phyloP scores from a whole-genome alignment of 2,329 filamentous ascomycete genomes.

The Trichoderma sp. region DNA sequence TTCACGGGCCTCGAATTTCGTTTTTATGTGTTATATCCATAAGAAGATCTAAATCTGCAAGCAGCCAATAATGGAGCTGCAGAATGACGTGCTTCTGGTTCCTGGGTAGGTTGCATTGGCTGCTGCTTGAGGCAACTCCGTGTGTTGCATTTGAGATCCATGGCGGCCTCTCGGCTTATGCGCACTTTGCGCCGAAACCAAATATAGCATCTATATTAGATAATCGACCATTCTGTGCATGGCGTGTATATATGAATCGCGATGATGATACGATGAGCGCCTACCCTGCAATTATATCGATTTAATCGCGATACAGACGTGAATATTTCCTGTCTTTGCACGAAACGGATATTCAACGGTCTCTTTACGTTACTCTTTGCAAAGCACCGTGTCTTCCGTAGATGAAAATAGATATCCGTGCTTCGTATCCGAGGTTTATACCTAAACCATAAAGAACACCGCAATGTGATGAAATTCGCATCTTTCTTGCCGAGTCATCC shows the following conservation, averaged over 20 bases:
- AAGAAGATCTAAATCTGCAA: neutral
- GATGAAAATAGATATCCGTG: neutral
- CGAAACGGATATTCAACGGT: neutral
- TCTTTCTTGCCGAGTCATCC: neutral
- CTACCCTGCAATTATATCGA: neutral
- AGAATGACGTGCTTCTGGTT: neutral
- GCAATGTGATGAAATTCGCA: neutral
- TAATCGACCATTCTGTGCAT: neutral
- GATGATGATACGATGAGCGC: neutral
- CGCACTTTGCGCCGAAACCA: neutral
- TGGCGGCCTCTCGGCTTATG: neutral
- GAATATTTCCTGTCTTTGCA: neutral
- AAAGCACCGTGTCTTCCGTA: neutral
- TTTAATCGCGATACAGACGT: neutral
- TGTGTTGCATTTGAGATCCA: slow-evolving; percentile 1
- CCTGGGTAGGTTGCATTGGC: slow-evolving; percentile 11
- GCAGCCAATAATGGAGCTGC: neutral
- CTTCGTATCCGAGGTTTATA: neutral
- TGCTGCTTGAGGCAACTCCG: neutral
- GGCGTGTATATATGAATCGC: neutral
- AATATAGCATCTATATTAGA: neutral
- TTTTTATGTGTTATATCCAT: neutral
- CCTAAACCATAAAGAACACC: neutral
- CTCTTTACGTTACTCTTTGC: neutral
- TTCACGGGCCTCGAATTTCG: neutral